Conservation (phyloP, 2,329 filamentous ascomycete species). For the Chalaropsis ovoidea region DNA sequence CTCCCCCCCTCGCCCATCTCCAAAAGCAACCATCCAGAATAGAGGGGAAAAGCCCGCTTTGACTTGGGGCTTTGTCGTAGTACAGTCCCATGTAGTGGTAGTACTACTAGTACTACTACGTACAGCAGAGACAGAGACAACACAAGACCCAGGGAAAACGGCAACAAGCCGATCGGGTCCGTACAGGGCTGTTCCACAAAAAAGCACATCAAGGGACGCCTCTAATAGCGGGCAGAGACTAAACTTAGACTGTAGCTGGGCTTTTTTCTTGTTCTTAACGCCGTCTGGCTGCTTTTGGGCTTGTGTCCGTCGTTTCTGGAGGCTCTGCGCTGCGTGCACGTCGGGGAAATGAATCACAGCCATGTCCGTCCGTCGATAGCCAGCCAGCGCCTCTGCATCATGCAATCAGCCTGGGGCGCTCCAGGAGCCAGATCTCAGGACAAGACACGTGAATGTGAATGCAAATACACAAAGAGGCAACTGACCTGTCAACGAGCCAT, state of each 20-base stretch:
- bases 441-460: background rate
- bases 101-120: background rate
- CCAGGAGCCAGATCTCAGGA: background rate
- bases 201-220: background rate
- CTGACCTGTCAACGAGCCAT: background rate
- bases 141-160: background rate
- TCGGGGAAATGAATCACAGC: conserved; percentile 1
- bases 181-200: conserved; percentile 1
- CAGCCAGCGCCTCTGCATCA: background rate
- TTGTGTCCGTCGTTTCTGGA: background rate
- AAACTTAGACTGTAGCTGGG: background rate
- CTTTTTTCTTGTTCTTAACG: background rate
- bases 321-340: background rate
- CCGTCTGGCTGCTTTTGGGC: background rate
- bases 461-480: background rate
- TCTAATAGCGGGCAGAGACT: background rate
- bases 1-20: background rate
- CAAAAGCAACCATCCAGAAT: conserved; percentile 1
- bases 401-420: background rate
- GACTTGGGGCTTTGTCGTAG: background rate
- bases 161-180: background rate
- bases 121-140: background rate
- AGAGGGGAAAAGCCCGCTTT: conserved; percentile 4
- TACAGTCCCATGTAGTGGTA: conserved; percentile 12
- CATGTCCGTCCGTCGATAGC: background rate